Evolutionary conservation across 768 basidiomycete species (phyloP).

Genomic region (Scleroderma citrinum): DNA sequence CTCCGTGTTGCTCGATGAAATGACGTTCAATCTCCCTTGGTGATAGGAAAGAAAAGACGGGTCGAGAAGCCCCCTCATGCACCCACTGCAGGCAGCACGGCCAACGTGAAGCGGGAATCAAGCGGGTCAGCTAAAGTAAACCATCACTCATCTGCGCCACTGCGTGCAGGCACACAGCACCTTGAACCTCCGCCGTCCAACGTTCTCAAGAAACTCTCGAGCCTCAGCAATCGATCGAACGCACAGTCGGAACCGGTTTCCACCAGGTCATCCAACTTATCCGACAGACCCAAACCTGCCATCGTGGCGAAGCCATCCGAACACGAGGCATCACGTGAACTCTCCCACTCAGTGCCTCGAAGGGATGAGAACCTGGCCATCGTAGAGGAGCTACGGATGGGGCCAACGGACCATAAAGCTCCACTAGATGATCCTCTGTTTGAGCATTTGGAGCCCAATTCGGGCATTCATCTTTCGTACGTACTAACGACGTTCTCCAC

Average conservation of each 20-base stretch:
- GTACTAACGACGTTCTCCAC: slow-evolving; percentile 24
- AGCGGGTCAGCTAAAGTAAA: slow-evolving; percentile 8
- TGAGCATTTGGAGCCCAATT: slow-evolving; percentile 82
- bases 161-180: slow-evolving; percentile 5
- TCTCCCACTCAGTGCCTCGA: slow-evolving; percentile 10
- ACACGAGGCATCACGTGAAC: neutral
- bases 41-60: slow-evolving; percentile 40
- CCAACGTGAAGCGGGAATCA: slow-evolving; percentile 9
- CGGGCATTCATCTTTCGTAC: slow-evolving; percentile 77
- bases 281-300: slow-evolving; percentile 13
- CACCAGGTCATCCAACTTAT: slow-evolving; percentile 22
- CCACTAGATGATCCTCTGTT: slow-evolving; percentile 73
- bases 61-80: slow-evolving; percentile 24
- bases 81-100: slow-evolving; percentile 5
- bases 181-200: slow-evolving; percentile 44
- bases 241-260: slow-evolving; percentile 21
- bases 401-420: slow-evolving; percentile 70
- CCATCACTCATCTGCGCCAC: neutral
- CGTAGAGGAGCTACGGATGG: slow-evolving; percentile 70
- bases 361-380: slow-evolving; percentile 64
- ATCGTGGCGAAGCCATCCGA: slow-evolving; percentile 7
- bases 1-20: neutral
- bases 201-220: slow-evolving; percentile 46
- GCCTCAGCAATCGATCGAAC: slow-evolving; percentile 22
- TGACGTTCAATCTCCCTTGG: slow-evolving; percentile 1